Conservation (phyloP, 495 filamentous ascomycete species). For the Entonaema liquescens region DNA sequence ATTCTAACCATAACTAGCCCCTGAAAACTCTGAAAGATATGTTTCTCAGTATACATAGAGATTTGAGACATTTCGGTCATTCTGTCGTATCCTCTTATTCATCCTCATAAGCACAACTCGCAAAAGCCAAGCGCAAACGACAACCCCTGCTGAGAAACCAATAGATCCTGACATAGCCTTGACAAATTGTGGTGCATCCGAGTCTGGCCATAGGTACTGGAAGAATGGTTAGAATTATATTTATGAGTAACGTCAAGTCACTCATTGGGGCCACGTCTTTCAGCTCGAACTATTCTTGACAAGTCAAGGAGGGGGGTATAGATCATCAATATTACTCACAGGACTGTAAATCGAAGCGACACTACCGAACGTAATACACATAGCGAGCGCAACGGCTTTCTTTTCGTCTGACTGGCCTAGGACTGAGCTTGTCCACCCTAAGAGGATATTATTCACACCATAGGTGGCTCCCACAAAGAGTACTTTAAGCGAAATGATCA, state of each 20-base stretch:
- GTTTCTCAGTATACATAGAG: constrained; percentile 47
- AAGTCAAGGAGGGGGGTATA: not conserved
- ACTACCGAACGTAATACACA: constrained; percentile 50
- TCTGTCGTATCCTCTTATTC: constrained; percentile 53
- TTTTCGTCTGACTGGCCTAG: constrained; percentile 55
- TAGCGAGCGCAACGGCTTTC: constrained; percentile 54
- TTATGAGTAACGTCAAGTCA: not conserved
- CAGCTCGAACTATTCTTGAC: not conserved
- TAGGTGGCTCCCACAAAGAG: constrained; percentile 56
- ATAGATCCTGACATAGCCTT: constrained; percentile 53
- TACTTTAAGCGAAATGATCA: constrained; percentile 13
- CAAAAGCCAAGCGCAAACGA: constrained; percentile 51
- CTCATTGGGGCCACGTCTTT: not conserved
- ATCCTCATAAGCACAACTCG: constrained; percentile 44
- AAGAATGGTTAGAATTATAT: not conserved
- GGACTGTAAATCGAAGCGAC: constrained; percentile 51
- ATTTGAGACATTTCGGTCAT: constrained; percentile 39
- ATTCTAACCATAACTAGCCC: no score
- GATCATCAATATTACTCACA: not conserved
- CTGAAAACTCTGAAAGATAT: no score
- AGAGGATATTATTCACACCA: constrained; percentile 54
- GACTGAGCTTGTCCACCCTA: constrained; percentile 53
- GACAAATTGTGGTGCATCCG: constrained; percentile 51
- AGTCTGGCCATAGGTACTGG: constrained; percentile 54
- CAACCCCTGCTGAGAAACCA: constrained; percentile 49